Evolutionary conservation across 2,329 filamentous ascomycete genomes (phyloP), one percentile per base, ranked within the genome.

Genomic region (Graphilbum fragrans): DNA sequence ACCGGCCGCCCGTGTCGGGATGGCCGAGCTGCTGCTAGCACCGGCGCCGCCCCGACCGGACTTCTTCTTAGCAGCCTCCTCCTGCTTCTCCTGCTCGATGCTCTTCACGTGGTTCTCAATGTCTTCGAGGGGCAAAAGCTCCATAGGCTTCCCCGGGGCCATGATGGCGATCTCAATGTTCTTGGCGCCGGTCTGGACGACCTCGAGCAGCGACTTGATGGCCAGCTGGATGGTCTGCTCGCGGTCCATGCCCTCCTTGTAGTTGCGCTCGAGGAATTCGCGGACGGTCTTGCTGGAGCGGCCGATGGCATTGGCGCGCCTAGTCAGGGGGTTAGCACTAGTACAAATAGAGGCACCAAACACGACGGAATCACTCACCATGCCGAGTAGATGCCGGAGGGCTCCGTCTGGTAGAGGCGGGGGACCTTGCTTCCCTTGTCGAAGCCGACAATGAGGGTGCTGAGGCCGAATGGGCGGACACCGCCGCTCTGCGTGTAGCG

Each of bases 101-200:
- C 79, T 92, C 79, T 96, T 96, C 58, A 98, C 93, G 58, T 94
- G 95, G 53, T 77, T 77, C 71, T 98, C 92, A 56, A 98, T 98
- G 56, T 94, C 86, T 62, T 96, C 90, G 25, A 90, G 82, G 3
- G 87, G 86, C 52, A 98, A 74, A 79, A 94, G 88, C 70, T 96
- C 88, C 49, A 98, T 77, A 16, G 74, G 63, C 70, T 94, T 87
- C 40, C 86, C 88, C 7, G 92, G 88, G 8, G 86, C 85, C 87
- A 96, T 95, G 58, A 98, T 81, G 44, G 93, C 92, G 57, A 98
- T 96, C 69, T 98, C 92, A 56, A 98, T 98, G 66, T 98, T 98
- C 79, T 98, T 98, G 41, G 92, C 92, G 49, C 92, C 92, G 3
- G 92, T 98, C 67, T 98, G 92, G 47, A 98, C 92, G 41, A 98